Conservation (phyloP, 2,329 filamentous ascomycete species). For the Colletotrichum liaoningense region DNA sequence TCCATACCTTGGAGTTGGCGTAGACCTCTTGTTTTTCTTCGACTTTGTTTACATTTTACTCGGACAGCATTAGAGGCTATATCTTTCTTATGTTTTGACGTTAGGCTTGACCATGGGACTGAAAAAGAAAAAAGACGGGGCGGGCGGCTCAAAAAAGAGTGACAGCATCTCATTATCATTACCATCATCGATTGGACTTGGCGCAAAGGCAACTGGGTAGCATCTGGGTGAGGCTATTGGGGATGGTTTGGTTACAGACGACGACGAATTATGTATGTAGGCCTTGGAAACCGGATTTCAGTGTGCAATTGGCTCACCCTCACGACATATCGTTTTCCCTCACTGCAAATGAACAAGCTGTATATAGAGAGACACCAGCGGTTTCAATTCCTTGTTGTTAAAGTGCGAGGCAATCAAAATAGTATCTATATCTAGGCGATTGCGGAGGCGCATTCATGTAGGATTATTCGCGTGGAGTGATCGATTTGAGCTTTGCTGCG, state of each 20-base stretch:
- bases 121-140: slow-evolving; percentile 30
- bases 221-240: slow-evolving; percentile 21
- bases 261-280: slow-evolving; percentile 15
- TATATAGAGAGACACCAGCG: slow-evolving; percentile 10
- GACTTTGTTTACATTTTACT: background rate
- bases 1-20: slow-evolving; percentile 25
- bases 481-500: background rate
- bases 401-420: slow-evolving; percentile 4
- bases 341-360: background rate
- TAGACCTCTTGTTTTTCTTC: background rate
- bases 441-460: background rate
- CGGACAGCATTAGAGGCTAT: background rate
- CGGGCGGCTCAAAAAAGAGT: slow-evolving; percentile 28
- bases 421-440: background rate
- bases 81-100: background rate
- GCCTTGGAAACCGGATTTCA: background rate
- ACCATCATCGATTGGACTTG: slow-evolving; percentile 15
- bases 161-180: slow-evolving; percentile 28
- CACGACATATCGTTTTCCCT: background rate
- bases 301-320: background rate
- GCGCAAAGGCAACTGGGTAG: slow-evolving; percentile 25
- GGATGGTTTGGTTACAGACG: slow-evolving; percentile 16
- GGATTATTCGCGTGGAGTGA: background rate
- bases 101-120: slow-evolving; percentile 4
- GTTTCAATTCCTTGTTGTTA: slow-evolving; percentile 9